A percentile compares a stretch with the other conserved stretches of the same genome.
These are phyloP conservation scores for Lactarius pseudohatsudake DNA, from an alignment of 768 basidiomycete species.

Conservation along the genomic window DNA sequence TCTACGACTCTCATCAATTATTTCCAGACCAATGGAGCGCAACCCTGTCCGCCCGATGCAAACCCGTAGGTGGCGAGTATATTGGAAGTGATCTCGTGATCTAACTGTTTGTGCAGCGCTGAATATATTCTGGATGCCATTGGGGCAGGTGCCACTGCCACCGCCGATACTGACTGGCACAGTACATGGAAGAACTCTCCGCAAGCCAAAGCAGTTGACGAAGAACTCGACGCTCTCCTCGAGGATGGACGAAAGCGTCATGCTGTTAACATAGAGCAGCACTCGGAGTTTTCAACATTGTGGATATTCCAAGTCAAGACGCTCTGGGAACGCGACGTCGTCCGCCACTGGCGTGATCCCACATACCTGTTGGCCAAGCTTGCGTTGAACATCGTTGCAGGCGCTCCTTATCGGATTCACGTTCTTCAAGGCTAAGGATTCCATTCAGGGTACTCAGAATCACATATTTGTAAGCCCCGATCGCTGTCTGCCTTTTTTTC, in stretches of 20 bases:
- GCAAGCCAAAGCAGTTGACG: slow-evolving; percentile 40
- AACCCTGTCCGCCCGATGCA: slow-evolving; percentile 58
- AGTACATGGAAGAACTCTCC: slow-evolving; percentile 47
- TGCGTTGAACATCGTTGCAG: slow-evolving; percentile 37
- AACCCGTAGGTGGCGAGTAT: slow-evolving; percentile 52
- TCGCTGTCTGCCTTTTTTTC: too few species aligned
- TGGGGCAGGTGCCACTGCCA: slow-evolving; percentile 54
- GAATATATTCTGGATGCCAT: slow-evolving; percentile 54
- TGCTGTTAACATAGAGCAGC: slow-evolving; percentile 31
- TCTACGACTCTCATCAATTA: slow-evolving; percentile 67
- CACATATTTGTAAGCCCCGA: slow-evolving; percentile 42
- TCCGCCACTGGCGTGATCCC: slow-evolving; percentile 43
- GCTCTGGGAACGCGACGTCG: slow-evolving; percentile 36
- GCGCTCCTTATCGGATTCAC: slow-evolving; percentile 46
- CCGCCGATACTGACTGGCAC: slow-evolving; percentile 49
- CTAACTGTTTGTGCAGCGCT: slow-evolving; percentile 35
- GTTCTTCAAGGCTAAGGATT: slow-evolving; percentile 40
- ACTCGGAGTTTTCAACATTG: slow-evolving; percentile 40
- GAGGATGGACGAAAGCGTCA: slow-evolving; percentile 37
- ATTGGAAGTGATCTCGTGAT: not conserved
- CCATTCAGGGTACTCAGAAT: slow-evolving; percentile 43
- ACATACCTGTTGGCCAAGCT: slow-evolving; percentile 43
- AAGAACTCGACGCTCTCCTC: slow-evolving; percentile 47
- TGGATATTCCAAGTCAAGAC: slow-evolving; percentile 40
- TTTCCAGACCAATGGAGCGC: slow-evolving; percentile 68